Base-by-base conservation (phyloP, 192 early-diverging fungal genomes). In the Linnemannia schmuckeri region DNA sequence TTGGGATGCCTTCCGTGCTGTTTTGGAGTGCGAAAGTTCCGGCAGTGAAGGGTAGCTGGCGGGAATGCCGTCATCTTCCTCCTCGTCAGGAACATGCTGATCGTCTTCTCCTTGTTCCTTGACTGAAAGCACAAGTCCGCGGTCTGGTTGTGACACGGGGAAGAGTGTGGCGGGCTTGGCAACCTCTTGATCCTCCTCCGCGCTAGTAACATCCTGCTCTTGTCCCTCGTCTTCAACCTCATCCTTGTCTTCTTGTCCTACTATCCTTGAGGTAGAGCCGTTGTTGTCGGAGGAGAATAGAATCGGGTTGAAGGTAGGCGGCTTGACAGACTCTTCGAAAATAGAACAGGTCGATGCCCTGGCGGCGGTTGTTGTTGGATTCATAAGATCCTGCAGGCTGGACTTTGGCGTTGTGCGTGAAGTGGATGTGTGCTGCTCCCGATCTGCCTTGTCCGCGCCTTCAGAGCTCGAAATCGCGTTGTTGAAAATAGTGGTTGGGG, bases 61-160 rank as follows among this genome's bases (percentile, higher is more conserved):
- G 6, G 66, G 66, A 27, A 76, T 3, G 2, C 57, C 73, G n/a
- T 82, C 69, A 9, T 75, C 73, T 27, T 82, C 69, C n/a, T 82
- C 74, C 4, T 82, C 49, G 6, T 55, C 35, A 37, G 37, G 46
- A 35, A 55, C 70, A 10, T 77, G 49, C 40, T 76, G 18, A n/a
- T 40, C 33, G 24, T 30, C 17, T 22, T 52, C 49, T 4, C 18
- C 18, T 9, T 40, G 33, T 2, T 42, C 37, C 24, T 30, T 46
- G 9, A 46, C 69, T 13, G 69, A 54, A 27, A 79, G 70, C 0
- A 70, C 52, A 57, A 79, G 78, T 24, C 78, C 70, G 4, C 49
- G 68, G 38, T 40, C 52, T 22, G 12, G 22, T 46, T 70, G 37
- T 27, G 38, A 10, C 9, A 13, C 38, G n/a, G 78, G 78, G 70